Evolutionary conservation across 371 early-diverging fungal genomes (phyloP), one percentile per base, ranked within the genome.

Genomic region (Mucor velutinosus): DNA sequence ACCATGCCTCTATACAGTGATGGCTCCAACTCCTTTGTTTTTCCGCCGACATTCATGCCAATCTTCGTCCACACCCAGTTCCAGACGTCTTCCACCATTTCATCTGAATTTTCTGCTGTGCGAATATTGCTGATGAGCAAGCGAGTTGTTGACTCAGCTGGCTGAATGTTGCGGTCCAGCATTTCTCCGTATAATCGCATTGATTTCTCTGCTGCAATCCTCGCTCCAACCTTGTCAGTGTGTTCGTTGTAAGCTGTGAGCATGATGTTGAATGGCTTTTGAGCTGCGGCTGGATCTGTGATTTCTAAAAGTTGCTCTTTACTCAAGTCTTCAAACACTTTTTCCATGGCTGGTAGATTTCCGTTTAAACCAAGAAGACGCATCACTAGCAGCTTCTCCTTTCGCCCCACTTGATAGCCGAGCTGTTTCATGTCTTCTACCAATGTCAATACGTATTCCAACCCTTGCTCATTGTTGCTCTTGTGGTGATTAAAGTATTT

Each of bases 371-470:
- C 81, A 25, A 80, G 56, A 12, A 79, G 45, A 15, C 75, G 76
- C 75, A 83, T 76, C 60, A 83, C 58, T 0, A 71, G 5, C 17
- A 83, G 6, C 19, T 78, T 78, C 39, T 83, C 81, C 45, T 69
- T 75, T 33, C 71, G 47, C 6, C 78, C 79, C 8, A 79, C 60
- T 17, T 60, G 35, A 43, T 77, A 76, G 1, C 81, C 81, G 8
- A 83, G 49, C 0, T 47, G 51, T 29, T 75, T 71, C 81, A 81
- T 81, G 27, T 83, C 83, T 21, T 80, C 76, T 5, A 77, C 69
- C 2, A 83, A 62, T 8, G 77, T 72, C 19, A 79, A 53, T 0
- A 83, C 61, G 37, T 76, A 76, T 11, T 78, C 65, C 11, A 81
- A 58, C 0, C 65, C 68, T 27, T 73, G 37, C 12, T 49, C 53